Conservation (phyloP, 495 filamentous ascomycete species). For the Lophium mytilinum region DNA sequence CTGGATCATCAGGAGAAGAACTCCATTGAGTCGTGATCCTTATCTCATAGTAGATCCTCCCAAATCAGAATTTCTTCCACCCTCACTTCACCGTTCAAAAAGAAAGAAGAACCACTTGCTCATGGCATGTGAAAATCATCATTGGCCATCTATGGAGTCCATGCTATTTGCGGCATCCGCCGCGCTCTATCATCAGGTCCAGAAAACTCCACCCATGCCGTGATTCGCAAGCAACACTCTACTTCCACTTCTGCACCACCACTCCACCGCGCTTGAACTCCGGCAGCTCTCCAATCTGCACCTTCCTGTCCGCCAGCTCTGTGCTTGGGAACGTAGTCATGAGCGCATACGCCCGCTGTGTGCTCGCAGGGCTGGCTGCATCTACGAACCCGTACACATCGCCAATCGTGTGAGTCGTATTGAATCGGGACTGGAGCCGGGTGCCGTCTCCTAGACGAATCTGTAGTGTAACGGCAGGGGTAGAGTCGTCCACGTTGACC, state of each 20-base stretch:
- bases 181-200: background rate
- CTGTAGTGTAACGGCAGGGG: slow-evolving; percentile 71
- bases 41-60: too few relatives aligned
- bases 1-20: too few relatives aligned
- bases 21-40: too few relatives aligned
- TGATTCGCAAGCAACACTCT: background rate
- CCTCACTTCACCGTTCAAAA: too few relatives aligned
- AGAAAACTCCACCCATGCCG: background rate
- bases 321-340: slow-evolving; percentile 96
- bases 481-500: slow-evolving; percentile 60
- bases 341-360: slow-evolving; percentile 61
- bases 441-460: slow-evolving; percentile 89
- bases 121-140: too few relatives aligned
- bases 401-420: slow-evolving; percentile 80
- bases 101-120: too few relatives aligned
- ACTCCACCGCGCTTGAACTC: slow-evolving; percentile 81
- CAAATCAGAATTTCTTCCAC: too few relatives aligned
- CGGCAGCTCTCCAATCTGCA: slow-evolving; percentile 62
- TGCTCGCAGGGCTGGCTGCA: slow-evolving; percentile 52
- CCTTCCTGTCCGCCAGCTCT: slow-evolving; percentile 68
- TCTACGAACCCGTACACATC: slow-evolving; percentile 84
- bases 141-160: too few relatives aligned
- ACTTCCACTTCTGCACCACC: slow-evolving; percentile 78
- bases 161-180: background rate
- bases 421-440: slow-evolving; percentile 78